Percentiles rank a stretch among this genome's conserved stretches.
Evolutionary conservation across 192 early-diverging fungal genomes (phyloP).

Genomic region (Gigaspora rosea): DNA sequence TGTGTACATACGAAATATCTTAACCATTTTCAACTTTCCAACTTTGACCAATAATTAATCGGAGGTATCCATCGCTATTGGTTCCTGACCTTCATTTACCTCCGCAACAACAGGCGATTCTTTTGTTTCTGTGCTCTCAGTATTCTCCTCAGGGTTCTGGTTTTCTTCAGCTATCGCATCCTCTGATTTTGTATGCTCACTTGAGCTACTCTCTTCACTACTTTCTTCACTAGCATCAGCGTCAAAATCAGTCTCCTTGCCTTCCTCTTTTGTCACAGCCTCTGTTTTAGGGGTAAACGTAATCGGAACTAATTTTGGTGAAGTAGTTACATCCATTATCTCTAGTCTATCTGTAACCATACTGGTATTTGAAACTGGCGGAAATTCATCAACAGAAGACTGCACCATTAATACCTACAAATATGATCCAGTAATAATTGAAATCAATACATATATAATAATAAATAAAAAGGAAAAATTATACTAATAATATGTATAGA

Average conservation of each 20-base stretch:
- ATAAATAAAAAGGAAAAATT: neutral
- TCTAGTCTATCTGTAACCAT: neutral
- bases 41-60: no score
- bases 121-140: no score
- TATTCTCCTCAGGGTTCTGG: no score
- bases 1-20: no score
- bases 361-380: neutral
- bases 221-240: neutral
- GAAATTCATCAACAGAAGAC: neutral
- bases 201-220: no score
- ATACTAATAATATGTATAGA: no score
- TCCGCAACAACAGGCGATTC: no score
- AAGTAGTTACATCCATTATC: constrained; percentile 6
- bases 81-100: no score
- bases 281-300: neutral
- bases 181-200: no score
- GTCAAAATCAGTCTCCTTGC: neutral
- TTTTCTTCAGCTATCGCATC: no score
- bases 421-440: neutral
- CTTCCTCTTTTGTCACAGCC: neutral
- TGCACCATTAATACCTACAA: constrained; percentile 11
- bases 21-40: no score
- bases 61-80: no score
- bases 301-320: constrained; percentile 12
- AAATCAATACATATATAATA: neutral